A percentile compares a stretch with the other conserved stretches of the same genome.
These are phyloP conservation scores for Penicillium sp. DNA, from an alignment of 2,329 filamentous ascomycete species.

Conservation along the genomic window DNA sequence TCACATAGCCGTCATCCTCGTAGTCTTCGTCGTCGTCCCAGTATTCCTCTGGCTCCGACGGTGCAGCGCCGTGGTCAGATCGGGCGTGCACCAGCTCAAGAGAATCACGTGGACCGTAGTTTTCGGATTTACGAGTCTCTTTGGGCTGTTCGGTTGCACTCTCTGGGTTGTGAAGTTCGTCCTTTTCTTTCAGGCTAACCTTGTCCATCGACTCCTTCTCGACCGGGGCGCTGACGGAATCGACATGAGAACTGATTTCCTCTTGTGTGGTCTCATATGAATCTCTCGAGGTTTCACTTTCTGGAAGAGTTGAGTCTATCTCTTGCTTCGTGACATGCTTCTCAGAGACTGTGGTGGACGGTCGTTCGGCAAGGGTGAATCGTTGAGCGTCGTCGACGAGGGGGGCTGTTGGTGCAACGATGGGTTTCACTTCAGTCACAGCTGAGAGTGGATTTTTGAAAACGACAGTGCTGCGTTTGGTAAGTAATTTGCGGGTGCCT, in stretches of 20 bases:
- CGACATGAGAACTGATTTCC: neutral
- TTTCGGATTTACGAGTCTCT: conserved; percentile 12
- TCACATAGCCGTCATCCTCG: conserved; percentile 67
- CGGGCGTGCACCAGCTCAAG: conserved; percentile 16
- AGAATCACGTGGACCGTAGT: conserved; percentile 17
- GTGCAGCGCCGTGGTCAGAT: conserved; percentile 23
- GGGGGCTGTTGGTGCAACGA: conserved; percentile 26
- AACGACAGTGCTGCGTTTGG: conserved; percentile 52
- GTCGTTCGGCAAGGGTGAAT: neutral
- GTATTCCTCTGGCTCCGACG: conserved; percentile 63
- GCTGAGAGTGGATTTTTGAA: conserved; percentile 50
- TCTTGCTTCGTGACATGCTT: neutral
- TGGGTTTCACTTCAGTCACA: conserved; percentile 27
- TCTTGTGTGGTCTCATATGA: conserved; percentile 2
- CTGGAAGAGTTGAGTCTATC: neutral
- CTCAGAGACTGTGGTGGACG: neutral
- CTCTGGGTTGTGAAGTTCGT: conserved; percentile 11
- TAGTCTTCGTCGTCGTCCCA: conserved; percentile 76
- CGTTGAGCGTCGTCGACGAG: conserved; percentile 1
- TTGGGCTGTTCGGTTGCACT: conserved; percentile 10
- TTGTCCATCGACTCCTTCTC: conserved; percentile 3
- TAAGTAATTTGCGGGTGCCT: conserved; percentile 44
- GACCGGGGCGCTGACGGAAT: neutral
- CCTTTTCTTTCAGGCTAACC: conserved; percentile 12
- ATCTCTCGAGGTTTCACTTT: neutral